phyloP scores from a whole-genome alignment of 1,284 basidiomycete genomes.

The Wolfiporia cocos region DNA sequence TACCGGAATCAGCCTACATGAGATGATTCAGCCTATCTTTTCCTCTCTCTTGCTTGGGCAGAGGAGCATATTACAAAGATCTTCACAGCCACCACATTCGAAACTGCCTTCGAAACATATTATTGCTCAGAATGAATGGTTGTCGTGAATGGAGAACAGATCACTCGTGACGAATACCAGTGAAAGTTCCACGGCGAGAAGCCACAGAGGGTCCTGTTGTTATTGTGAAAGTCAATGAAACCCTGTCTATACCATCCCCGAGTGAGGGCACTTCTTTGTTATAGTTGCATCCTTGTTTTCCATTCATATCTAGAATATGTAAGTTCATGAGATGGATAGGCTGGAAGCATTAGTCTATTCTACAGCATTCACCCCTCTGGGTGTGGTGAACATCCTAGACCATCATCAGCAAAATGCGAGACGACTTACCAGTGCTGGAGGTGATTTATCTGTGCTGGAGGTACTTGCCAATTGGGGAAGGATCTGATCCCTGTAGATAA shows the following conservation, averaged over 20 bases:
- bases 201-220: conserved; percentile 14
- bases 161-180: conserved; percentile 20
- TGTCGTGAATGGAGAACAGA: conserved; percentile 27
- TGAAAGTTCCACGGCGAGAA: conserved; percentile 13
- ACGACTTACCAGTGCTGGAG: too few species aligned
- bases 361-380: too few species aligned
- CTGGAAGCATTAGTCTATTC: background rate
- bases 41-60: too few species aligned
- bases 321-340: too few species aligned
- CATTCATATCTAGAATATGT: background rate
- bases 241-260: background rate
- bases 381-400: too few species aligned
- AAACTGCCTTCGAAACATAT: conserved; percentile 27
- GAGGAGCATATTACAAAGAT: conserved; percentile 27
- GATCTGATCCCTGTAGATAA: too few species aligned
- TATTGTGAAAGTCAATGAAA: conserved; percentile 14
- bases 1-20: too few species aligned
- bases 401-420: too few species aligned
- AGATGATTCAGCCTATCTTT: too few species aligned
- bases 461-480: too few species aligned
- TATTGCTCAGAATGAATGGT: conserved; percentile 24
- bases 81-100: conserved; percentile 28
- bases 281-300: background rate
- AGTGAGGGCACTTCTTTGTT: background rate
- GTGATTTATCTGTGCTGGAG: too few species aligned